phyloP scores from a whole-genome alignment of 257 asterid species.

The Solanum sitiens region DNA sequence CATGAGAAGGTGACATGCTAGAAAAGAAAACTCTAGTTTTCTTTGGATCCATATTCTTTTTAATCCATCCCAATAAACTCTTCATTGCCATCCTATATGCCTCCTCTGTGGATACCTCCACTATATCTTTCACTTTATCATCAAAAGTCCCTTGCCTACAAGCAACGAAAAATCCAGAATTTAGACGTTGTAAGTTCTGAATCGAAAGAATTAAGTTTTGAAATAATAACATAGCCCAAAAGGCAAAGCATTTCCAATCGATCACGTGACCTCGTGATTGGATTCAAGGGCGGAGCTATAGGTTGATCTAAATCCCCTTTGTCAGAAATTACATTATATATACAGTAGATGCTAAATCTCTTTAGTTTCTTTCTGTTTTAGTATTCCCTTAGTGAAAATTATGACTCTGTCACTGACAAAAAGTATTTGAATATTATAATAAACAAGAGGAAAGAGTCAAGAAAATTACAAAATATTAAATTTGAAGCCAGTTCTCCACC shows the following conservation, averaged over 20 bases:
- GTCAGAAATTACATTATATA: background rate
- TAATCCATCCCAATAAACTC: slow-evolving; percentile 48
- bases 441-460: background rate
- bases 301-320: background rate
- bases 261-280: background rate
- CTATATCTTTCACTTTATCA: background rate
- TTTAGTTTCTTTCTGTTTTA: background rate
- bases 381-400: background rate
- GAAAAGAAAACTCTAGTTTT: slow-evolving; percentile 29
- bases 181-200: background rate
- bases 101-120: slow-evolving; percentile 32
- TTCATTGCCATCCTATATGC: slow-evolving; percentile 55
- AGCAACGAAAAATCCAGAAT: background rate
- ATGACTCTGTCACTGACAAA: background rate
- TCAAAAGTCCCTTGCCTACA: slow-evolving; percentile 40
- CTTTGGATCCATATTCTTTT: slow-evolving; percentile 27
- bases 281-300: background rate
- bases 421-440: background rate
- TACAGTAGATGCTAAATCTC: background rate
- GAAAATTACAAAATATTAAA: background rate
- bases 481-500: background rate
- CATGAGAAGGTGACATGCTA: slow-evolving; percentile 69
- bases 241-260: background rate
- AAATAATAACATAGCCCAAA: background rate
- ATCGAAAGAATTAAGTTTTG: background rate